Base-by-base conservation (phyloP, 1,284 basidiomycete species). In the Trichosporon ovoides region DNA sequence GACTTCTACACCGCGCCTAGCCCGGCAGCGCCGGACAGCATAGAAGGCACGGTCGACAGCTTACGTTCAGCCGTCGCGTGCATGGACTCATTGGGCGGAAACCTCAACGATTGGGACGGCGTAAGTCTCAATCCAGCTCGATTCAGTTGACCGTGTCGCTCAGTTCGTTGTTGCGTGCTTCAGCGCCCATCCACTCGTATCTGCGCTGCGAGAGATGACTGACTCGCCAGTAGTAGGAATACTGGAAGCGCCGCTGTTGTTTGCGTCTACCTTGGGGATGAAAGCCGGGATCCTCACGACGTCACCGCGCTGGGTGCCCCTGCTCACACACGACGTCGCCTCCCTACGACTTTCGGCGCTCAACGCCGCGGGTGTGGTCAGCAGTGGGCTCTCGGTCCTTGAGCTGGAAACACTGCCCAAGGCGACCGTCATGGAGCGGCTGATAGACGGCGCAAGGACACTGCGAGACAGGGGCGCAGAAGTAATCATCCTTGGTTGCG, bases 231-330 rank as follows among this genome's bases (percentile, higher is more conserved):
- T 80, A n/a, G 69, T 81, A 22, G 79, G 79, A 19, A 83, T 83
- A 58, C 80, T 83, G 69, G 80, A 83, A 61, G 78, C 81, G 2
- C 79, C 79, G 6, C 65, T 82, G 31, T 69, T 81, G 19, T 64
- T 73, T 33, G 62, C 59, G 3, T 65, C 65, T 22, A 60, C 59
- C 9, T 60, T 73, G 4, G 77, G 74, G 2, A 63, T 70, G 13
- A 73, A 73, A 7, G 80, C 80, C 53, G 82, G 80, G 2, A 80
- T 83, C 56, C 77, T 83, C 16, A 81, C 81, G 5, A 82, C 82
- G 1, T 81, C 80, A 5, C 71, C 70, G 9, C 76, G 79, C 14
- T 81, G 81, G 79, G 80, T 80, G 58, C 68, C 69, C 6, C 69
- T 80, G 19, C 72, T 83, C 31, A 68, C 73, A 10, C 73, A 75